Evolutionary conservation across 768 basidiomycete species (phyloP).

Genomic region (Boletus rex-veris): DNA sequence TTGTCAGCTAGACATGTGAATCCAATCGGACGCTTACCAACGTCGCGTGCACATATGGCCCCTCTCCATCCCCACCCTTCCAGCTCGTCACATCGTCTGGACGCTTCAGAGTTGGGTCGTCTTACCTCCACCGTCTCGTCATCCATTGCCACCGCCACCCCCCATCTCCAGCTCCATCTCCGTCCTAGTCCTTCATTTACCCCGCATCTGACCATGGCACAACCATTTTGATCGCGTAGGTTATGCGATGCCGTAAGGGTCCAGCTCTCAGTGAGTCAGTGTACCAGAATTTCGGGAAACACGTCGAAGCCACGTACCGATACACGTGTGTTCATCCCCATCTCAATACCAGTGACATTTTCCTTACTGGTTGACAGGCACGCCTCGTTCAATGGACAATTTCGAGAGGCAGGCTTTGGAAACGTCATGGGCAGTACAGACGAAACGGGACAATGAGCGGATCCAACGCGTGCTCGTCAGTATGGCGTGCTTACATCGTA

Average conservation of each 20-base stretch:
- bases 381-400: background rate
- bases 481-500: background rate
- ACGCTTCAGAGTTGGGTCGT: background rate
- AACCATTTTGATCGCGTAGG: background rate
- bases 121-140: conserved; percentile 2
- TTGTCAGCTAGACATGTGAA: too few relatives aligned
- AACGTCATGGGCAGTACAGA: background rate
- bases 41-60: background rate
- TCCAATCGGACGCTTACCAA: too few relatives aligned
- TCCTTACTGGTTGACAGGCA: background rate
- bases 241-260: conserved; percentile 3
- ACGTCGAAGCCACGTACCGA: background rate
- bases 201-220: background rate
- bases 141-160: background rate
- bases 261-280: background rate
- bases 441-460: too few relatives aligned
- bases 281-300: background rate
- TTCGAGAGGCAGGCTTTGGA: background rate
- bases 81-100: background rate
- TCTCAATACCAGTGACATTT: background rate
- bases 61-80: background rate
- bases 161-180: conserved; percentile 1
- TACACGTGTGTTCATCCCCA: conserved; percentile 1
- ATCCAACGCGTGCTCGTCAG: conserved; percentile 4
- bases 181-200: background rate